phyloP scores from a whole-genome alignment of 2,329 filamentous ascomycete species.

The Monosporascus sp. region DNA sequence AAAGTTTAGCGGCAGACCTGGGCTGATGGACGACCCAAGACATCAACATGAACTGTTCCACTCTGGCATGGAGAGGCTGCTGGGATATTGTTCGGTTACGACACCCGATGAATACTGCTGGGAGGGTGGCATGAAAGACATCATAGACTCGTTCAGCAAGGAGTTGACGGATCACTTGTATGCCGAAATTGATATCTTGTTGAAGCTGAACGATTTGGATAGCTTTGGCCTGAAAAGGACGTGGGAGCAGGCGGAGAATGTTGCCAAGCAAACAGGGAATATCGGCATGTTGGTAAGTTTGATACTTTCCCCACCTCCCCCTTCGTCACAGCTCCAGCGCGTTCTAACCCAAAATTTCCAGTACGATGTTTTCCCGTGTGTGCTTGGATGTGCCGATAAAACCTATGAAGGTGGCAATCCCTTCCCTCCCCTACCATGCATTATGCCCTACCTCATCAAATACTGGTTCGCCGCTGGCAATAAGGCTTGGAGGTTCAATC shows the following conservation, averaged over 20 bases:
- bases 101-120: conserved; percentile 18
- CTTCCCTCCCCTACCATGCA: conserved; percentile 17
- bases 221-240: conserved; percentile 10
- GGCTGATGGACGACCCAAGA: conserved; percentile 27
- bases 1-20: conserved; percentile 20
- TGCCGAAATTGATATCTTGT: conserved; percentile 22
- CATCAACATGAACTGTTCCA: conserved; percentile 30
- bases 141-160: conserved; percentile 18
- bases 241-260: conserved; percentile 10
- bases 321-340: neutral
- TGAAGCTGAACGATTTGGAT: conserved; percentile 16
- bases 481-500: conserved; percentile 24
- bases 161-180: conserved; percentile 21
- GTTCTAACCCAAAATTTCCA: conserved; percentile 1
- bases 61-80: conserved; percentile 18
- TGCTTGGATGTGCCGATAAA: conserved; percentile 17
- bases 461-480: conserved; percentile 17
- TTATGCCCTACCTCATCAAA: conserved; percentile 19
- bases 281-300: conserved; percentile 9
- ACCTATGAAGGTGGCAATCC: conserved; percentile 19
- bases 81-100: conserved; percentile 20
- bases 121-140: conserved; percentile 17
- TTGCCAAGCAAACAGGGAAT: conserved; percentile 10
- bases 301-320: neutral
- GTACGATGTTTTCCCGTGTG: conserved; percentile 17